A percentile compares a stretch with the other conserved stretches of the same genome.
phyloP scores from a whole-genome alignment of 2,329 filamentous ascomycete species.

The Phaeophleospora eucalypticola region DNA sequence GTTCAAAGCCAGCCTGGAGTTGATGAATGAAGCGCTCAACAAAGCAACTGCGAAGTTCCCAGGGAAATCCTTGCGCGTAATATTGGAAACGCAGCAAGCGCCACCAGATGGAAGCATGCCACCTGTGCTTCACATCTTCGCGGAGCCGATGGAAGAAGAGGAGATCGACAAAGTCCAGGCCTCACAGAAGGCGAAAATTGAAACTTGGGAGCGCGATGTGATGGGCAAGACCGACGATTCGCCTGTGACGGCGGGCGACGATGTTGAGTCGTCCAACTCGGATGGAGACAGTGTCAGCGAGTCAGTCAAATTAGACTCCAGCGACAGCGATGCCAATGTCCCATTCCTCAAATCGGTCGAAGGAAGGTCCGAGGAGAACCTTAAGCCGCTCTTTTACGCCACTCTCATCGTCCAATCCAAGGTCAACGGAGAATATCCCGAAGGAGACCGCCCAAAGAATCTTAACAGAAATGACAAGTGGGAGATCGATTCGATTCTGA shows the following conservation, averaged over 20 bases:
- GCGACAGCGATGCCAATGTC: constrained; percentile 4
- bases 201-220: constrained; percentile 59
- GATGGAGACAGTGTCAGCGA: not conserved
- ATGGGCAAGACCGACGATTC: constrained; percentile 26
- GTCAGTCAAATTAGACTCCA: constrained; percentile 1
- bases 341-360: constrained; percentile 12
- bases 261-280: not conserved
- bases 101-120: constrained; percentile 31
- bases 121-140: constrained; percentile 81
- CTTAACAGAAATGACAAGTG: constrained; percentile 53
- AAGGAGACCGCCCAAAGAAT: constrained; percentile 51
- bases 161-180: constrained; percentile 72
- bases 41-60: constrained; percentile 72
- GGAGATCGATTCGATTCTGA: constrained; percentile 73
- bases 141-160: constrained; percentile 71
- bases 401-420: constrained; percentile 68
- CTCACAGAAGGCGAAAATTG: constrained; percentile 59
- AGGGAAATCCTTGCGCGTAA: constrained; percentile 42
- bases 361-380: constrained; percentile 9
- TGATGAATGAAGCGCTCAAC: constrained; percentile 77
- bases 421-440: constrained; percentile 61
- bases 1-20: constrained; percentile 72
- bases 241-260: not conserved
- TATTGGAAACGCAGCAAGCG: constrained; percentile 44
- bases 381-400: constrained; percentile 58